Conservation (phyloP, 2,329 filamentous ascomycete genomes). For the Pseudogymnoascus sp. region DNA sequence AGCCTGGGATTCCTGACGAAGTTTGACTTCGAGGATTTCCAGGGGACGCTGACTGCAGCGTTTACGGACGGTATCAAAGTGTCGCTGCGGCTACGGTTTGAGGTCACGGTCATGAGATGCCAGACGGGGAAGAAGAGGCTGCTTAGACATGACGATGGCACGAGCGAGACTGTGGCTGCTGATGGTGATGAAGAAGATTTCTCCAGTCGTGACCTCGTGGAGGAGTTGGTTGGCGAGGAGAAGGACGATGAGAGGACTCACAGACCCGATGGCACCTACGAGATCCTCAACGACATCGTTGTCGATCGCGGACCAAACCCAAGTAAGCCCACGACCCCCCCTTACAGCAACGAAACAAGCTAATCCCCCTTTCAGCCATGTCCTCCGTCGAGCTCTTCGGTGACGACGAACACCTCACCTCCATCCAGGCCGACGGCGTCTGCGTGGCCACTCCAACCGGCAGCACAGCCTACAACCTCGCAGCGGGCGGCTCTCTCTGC, state of each 20-base stretch:
- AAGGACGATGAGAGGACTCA: conserved; percentile 79
- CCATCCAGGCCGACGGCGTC: conserved; percentile 83
- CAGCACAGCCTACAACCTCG: conserved; percentile 91
- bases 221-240: conserved; percentile 83
- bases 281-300: conserved; percentile 96
- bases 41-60: conserved; percentile 58
- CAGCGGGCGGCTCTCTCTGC: conserved; percentile 88
- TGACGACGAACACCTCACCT: conserved; percentile 88
- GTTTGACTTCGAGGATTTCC: conserved; percentile 78
- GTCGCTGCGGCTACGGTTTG: conserved; percentile 79
- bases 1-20: conserved; percentile 94
- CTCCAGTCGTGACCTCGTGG: conserved; percentile 62
- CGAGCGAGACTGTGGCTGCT: background rate
- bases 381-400: conserved; percentile 87
- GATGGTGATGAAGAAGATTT: conserved; percentile 27
- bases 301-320: conserved; percentile 89
- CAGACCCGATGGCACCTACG: conserved; percentile 71
- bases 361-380: conserved; percentile 54
- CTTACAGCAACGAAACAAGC: conserved; percentile 10
- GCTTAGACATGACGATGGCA: conserved; percentile 21
- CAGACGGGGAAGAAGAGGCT: conserved; percentile 38
- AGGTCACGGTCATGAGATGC: conserved; percentile 86
- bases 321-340: conserved; percentile 49
- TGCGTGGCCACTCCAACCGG: conserved; percentile 93
- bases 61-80: conserved; percentile 83